Conservation (phyloP, 2,329 filamentous ascomycete genomes). For the Fusarium foetens region DNA sequence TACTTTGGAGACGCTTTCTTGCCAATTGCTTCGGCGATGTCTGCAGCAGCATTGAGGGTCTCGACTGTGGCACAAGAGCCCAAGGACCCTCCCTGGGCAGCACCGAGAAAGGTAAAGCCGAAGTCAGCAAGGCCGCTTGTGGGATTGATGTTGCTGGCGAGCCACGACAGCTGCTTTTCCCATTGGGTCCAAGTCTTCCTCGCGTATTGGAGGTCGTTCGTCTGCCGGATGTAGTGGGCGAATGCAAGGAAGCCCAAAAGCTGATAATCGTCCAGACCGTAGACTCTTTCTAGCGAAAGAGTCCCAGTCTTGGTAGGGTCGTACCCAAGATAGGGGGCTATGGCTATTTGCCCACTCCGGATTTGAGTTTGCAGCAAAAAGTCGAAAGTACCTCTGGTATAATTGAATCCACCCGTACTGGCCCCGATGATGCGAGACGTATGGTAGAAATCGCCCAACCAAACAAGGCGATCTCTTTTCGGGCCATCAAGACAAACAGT, state of each 20-base stretch:
- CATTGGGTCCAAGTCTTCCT: slow-evolving; percentile 8
- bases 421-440: slow-evolving; percentile 15
- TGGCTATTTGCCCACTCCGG: not conserved
- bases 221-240: slow-evolving; percentile 2
- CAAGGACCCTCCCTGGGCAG: not conserved
- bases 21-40: slow-evolving; percentile 1
- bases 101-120: not conserved
- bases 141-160: not conserved
- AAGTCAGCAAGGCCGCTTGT: slow-evolving; percentile 4
- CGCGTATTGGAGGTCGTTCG: not conserved
- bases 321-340: slow-evolving; percentile 9
- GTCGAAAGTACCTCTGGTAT: slow-evolving; percentile 10
- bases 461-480: slow-evolving; percentile 10
- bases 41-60: slow-evolving; percentile 2
- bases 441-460: slow-evolving; percentile 14
- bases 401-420: slow-evolving; percentile 5
- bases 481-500: slow-evolving; percentile 10
- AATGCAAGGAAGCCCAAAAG: slow-evolving; percentile 3
- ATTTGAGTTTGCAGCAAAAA: slow-evolving; percentile 9
- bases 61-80: slow-evolving; percentile 9
- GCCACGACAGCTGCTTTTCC: not conserved
- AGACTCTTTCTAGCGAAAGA: not conserved
- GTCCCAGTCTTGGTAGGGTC: not conserved
- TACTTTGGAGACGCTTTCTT: not conserved
- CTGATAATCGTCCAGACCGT: slow-evolving; percentile 11